These are phyloP conservation scores for Monosporozyma aerobia DNA, from an alignment of 805 yeast genomes.

Conservation along the genomic window DNA sequence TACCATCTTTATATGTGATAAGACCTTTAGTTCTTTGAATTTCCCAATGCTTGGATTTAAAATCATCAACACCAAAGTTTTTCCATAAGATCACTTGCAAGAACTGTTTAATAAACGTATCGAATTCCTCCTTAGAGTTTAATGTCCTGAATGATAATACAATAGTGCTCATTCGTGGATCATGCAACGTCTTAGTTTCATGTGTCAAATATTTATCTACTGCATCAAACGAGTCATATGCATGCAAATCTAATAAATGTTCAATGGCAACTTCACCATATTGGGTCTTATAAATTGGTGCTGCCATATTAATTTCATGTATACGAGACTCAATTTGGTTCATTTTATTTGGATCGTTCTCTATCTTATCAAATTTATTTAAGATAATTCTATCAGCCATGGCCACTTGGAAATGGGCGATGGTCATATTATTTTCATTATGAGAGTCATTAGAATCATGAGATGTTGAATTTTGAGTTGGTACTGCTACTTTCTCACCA, in stretches of 20 bases:
- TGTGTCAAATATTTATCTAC: slow-evolving; percentile 4
- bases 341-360: slow-evolving; percentile 9
- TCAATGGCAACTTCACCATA: slow-evolving; percentile 65
- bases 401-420: slow-evolving; percentile 86
- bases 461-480: not conserved
- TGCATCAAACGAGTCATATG: slow-evolving; percentile 44
- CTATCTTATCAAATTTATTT: slow-evolving; percentile 63
- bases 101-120: slow-evolving; percentile 43
- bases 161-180: slow-evolving; percentile 46
- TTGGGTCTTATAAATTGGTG: slow-evolving; percentile 56
- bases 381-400: slow-evolving; percentile 75
- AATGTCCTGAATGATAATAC: slow-evolving; percentile 39
- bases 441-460: not conserved
- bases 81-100: slow-evolving; percentile 70
- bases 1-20: slow-evolving; percentile 33
- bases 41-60: slow-evolving; percentile 33
- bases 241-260: slow-evolving; percentile 65
- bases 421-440: slow-evolving; percentile 40
- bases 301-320: slow-evolving; percentile 51
- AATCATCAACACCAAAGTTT: slow-evolving; percentile 35
- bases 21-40: slow-evolving; percentile 80
- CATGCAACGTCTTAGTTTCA: slow-evolving; percentile 33
- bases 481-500: slow-evolving; percentile 30
- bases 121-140: slow-evolving; percentile 30
- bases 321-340: slow-evolving; percentile 25